Evolutionary conservation across 1,284 basidiomycete species (phyloP).

Genomic region (Rhodotorula glutinis): DNA sequence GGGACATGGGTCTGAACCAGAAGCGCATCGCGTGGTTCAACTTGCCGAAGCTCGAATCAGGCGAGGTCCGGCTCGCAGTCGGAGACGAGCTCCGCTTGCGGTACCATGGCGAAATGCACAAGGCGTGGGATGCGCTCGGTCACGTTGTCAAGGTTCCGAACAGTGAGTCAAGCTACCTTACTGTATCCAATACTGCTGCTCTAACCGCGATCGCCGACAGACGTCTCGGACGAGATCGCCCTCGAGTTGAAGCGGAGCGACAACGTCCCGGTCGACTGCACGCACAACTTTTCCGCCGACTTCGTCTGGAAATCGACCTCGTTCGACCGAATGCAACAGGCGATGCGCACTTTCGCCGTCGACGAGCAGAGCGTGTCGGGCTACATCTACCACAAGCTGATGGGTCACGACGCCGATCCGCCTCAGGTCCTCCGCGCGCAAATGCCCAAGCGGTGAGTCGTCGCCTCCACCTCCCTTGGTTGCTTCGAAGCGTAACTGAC

Average conservation of each 20-base stretch:
- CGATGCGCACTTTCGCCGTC: conserved; percentile 99
- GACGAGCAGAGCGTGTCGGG: conserved; percentile 99
- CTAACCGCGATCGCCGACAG: conserved; percentile 51
- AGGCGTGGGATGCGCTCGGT: conserved; percentile 93
- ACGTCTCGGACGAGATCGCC: conserved; percentile 96
- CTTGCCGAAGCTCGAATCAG: conserved; percentile 94
- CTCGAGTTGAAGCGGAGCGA: conserved; percentile 86
- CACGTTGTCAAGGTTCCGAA: conserved; percentile 99
- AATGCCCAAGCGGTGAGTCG: conserved; percentile 75
- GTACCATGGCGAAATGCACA: conserved; percentile 83
- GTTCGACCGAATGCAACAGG: conserved; percentile 97
- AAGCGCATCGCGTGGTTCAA: conserved; percentile 96
- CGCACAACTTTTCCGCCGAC: conserved; percentile 90
- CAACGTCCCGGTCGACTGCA: conserved; percentile 88
- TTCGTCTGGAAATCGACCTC: conserved; percentile 99
- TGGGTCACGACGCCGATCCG: conserved; percentile 85
- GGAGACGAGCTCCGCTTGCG: conserved; percentile 91
- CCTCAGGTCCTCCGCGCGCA: conserved; percentile 77
- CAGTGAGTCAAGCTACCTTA: conserved; percentile 57
- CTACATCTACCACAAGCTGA: conserved; percentile 97
- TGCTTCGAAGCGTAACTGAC: no score
- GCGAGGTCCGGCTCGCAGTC: conserved; percentile 92
- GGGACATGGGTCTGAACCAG: conserved; percentile 97
- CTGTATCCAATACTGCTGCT: neutral
- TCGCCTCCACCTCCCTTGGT: neutral